Base-by-base conservation (phyloP, 371 early-diverging fungal genomes). In the Actinomortierella ambigua region DNA sequence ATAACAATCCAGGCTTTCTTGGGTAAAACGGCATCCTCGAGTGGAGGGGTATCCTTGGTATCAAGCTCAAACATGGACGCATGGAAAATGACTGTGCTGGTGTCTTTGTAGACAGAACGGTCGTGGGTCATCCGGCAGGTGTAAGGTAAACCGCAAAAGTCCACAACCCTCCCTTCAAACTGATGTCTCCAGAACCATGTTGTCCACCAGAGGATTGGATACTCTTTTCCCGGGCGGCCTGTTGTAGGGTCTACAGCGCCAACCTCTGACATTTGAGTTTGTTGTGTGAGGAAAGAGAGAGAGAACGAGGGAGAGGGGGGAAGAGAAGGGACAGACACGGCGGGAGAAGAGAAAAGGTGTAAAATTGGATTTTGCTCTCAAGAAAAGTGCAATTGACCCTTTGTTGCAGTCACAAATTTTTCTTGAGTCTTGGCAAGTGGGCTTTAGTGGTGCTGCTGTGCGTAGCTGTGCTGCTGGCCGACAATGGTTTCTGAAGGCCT, bases 271-370 rank as follows among this genome's bases (percentile, higher is more conserved):
- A 34, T 34, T 34, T 34, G 34, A 34, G 11, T 6, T 6, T 34
- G 34, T 6, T 34, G 34, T 34, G 34, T 34, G 18, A 39, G 18
- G 52, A 20, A 1, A 27, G 48, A 24, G 28, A 26, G 15, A 50
- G 34, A 50, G 41, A 39, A 55, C 24, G 27, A 54, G 50, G 46
- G 44, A 46, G 50, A 50, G 18, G 52, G 14, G 51, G 44, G 15
- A 44, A 44, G 4, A 20, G 4, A 48, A 18, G 22, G 48, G 8
- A 22, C 22, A 48, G 11, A 22, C 4, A 13, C 15, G 15, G 44
- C 13, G 13, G 22, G 24, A 48, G 18, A 3, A 28, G 27, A 50
- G 28, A 26, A 50, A 50, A 29, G n/a, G 18, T 18, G 53, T 20
- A 3, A 2, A 9, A 18, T 18, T 41, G 41, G 43, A 9, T n/a